Percentiles rank a stretch among this genome's conserved stretches.
These are phyloP conservation scores for Silene latifolia DNA, from an alignment of 148 eudicot genomes.

Conservation along the genomic window DNA sequence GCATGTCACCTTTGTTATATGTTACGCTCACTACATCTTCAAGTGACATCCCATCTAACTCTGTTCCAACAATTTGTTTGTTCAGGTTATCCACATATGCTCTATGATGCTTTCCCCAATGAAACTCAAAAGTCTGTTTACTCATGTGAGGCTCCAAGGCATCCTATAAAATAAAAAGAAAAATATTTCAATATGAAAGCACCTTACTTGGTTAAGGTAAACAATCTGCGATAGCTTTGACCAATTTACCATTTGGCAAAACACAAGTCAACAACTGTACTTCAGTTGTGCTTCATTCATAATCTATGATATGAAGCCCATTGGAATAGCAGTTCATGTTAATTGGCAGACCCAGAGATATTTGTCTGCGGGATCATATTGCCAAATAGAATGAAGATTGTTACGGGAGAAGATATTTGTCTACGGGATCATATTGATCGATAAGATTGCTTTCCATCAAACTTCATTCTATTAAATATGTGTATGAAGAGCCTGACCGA, in stretches of 20 bases:
- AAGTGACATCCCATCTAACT: slow-evolving; percentile 57
- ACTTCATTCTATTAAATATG: too few relatives aligned
- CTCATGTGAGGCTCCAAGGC: slow-evolving; percentile 92
- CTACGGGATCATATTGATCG: too few relatives aligned
- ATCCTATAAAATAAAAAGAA: slow-evolving; percentile 32
- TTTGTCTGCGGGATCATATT: too few relatives aligned
- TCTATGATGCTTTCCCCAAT: slow-evolving; percentile 89
- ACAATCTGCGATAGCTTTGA: neutral
- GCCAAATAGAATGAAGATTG: too few relatives aligned
- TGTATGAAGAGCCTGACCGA: too few relatives aligned
- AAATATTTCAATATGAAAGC: neutral
- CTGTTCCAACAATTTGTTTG: slow-evolving; percentile 86
- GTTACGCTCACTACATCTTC: slow-evolving; percentile 54
- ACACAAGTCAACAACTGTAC: neutral
- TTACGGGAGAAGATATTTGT: too few relatives aligned
- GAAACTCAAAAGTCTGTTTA: slow-evolving; percentile 68
- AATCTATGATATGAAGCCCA: too few relatives aligned
- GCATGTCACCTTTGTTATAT: slow-evolving; percentile 80
- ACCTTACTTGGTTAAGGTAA: neutral
- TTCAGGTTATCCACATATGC: slow-evolving; percentile 85
- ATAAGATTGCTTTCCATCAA: too few relatives aligned
- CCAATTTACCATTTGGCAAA: neutral
- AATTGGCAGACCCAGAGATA: neutral
- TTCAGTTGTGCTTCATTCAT: neutral
- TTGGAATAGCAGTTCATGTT: neutral